Base-by-base conservation (phyloP, 148 eudicot species). In the Cornus controversa region DNA sequence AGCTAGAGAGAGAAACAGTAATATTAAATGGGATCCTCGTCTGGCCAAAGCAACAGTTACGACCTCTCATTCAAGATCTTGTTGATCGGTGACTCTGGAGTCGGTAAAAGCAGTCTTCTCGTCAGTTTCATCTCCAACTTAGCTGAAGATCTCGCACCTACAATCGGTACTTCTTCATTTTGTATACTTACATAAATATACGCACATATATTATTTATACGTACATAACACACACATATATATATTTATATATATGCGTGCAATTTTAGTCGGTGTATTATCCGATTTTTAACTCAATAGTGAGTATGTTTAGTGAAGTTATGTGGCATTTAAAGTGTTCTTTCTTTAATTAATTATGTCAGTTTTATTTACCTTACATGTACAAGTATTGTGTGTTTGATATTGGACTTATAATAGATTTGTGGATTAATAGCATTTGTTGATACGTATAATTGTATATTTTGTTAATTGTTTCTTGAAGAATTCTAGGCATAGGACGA, bases 41-140 rank as follows among this genome's bases (percentile, higher is more conserved):
- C 84, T 29, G 88, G 82, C 62, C 88, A 82, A 37, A 73, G 77
- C 75, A 83, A 68, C 60, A 85, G 67, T 79, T 91, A 94, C 78
- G 96, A 91, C 85, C 82, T 87, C 66, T 88, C 96, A 1, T 91
- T 91, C 77, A 91, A 91, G 90, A 89, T 91, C 82, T 79, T 91
- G 80, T 80, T 91, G 75, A 88, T 90, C 75, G 96, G 96, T 45
- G 96, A 91, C 74, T 91, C 96, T 10, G 93, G 86, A 23, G 96
- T 91, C 66, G 96, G 96, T 22, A 91, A 91, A 72, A 91, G 96
- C 82, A 90, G 91, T 69, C 84, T 90, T n/a, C 91, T 94, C 69
- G 81, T 94, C 77, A 90, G 83, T 47, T 91, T 94, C 83, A 91
- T 91, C 57, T 94, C 98, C 1, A 84, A 73, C 71, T 82, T 85